These are phyloP conservation scores for Tetradesmus lagerheimii DNA, from an alignment of 139 green algal species.

Conservation along the genomic window DNA sequence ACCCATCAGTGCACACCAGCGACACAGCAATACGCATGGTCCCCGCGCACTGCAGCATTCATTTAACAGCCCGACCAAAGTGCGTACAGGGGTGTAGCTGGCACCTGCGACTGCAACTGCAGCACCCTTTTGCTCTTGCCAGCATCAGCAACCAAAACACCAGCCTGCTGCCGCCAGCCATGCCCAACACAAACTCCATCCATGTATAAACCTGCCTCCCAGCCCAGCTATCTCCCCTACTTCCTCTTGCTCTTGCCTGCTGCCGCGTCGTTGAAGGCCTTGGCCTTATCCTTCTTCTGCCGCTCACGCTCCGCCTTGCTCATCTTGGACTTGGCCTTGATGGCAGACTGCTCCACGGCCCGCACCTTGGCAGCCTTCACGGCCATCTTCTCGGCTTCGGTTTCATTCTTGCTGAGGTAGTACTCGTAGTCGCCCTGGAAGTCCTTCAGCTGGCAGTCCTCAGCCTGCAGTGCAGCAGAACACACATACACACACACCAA, in stretches of 20 bases:
- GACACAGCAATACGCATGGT: no score
- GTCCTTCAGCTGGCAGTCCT: slow-evolving; percentile 83
- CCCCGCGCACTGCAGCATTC: no score
- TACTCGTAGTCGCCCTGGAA: slow-evolving; percentile 95
- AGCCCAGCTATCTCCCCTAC: neutral
- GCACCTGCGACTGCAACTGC: no score
- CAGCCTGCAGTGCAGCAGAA: slow-evolving; percentile 66
- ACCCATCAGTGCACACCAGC: neutral
- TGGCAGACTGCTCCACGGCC: slow-evolving; percentile 80
- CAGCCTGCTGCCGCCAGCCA: no score
- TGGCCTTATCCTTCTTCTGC: slow-evolving; percentile 63
- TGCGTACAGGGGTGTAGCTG: no score
- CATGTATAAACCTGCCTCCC: neutral
- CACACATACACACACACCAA: no score
- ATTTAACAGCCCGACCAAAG: no score
- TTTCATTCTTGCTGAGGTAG: slow-evolving; percentile 92
- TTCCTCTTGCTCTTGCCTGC: slow-evolving; percentile 43
- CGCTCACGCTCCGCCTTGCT: slow-evolving; percentile 90
- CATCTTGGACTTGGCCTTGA: slow-evolving; percentile 95
- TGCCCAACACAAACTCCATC: no score
- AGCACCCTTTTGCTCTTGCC: no score
- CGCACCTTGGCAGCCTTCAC: slow-evolving; percentile 76
- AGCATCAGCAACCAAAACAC: no score
- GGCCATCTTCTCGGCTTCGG: slow-evolving; percentile 78
- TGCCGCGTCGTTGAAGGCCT: slow-evolving; percentile 54